These are phyloP conservation scores for Erucastrum elatum DNA, from an alignment of 345 rosid genomes.

Conservation along the genomic window DNA sequence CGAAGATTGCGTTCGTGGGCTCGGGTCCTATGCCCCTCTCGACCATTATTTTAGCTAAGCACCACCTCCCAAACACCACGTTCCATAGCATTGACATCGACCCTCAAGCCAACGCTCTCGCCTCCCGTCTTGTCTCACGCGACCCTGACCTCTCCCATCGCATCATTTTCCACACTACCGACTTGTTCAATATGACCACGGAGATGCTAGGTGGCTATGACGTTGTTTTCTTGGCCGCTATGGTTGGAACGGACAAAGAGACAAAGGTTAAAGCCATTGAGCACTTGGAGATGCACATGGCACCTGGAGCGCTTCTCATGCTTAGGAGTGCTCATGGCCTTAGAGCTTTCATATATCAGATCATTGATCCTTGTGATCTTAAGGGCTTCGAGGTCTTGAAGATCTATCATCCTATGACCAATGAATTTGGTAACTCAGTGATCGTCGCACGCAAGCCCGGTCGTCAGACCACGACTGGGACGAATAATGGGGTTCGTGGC, in stretches of 20 bases:
- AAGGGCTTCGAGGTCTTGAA: neutral
- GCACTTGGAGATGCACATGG: too few relatives aligned
- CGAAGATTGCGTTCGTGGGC: neutral
- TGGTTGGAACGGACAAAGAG: too few relatives aligned
- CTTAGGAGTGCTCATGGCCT: too few relatives aligned
- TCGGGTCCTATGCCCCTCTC: neutral
- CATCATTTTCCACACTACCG: too few relatives aligned
- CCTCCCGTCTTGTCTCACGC: neutral
- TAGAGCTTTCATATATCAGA: neutral
- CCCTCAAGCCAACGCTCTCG: neutral
- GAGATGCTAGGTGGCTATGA: too few relatives aligned
- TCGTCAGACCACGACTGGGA: too few relatives aligned
- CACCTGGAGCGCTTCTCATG: too few relatives aligned
- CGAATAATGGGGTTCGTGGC: too few relatives aligned
- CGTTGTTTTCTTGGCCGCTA: too few relatives aligned
- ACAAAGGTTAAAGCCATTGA: too few relatives aligned
- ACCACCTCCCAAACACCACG: neutral
- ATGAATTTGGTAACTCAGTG: neutral
- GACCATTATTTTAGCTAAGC: neutral
- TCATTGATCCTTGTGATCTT: neutral
- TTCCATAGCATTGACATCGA: neutral
- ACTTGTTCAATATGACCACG: too few relatives aligned
- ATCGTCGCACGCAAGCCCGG: too few relatives aligned
- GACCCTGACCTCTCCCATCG: neutral
- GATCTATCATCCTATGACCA: neutral